Evolutionary conservation across 2,329 filamentous ascomycete species (phyloP).

Genomic region (Calycina herbarum): DNA sequence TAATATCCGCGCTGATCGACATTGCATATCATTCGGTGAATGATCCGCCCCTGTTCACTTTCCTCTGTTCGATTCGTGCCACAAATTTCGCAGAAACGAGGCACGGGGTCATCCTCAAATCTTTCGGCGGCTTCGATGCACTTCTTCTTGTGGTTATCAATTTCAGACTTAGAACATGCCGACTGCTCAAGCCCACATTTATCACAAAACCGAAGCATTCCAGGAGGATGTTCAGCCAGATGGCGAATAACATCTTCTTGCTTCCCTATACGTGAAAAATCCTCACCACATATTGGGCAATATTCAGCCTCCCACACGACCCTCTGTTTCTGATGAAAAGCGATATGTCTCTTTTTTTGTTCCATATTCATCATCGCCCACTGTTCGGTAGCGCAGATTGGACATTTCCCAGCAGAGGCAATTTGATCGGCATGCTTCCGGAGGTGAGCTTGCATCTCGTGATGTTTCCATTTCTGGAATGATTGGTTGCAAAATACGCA

Average conservation of each 20-base stretch:
- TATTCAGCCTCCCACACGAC: slow-evolving; percentile 23
- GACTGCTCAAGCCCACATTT: slow-evolving; percentile 10
- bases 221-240: slow-evolving; percentile 28
- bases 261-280: slow-evolving; percentile 17
- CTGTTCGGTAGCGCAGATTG: slow-evolving; percentile 27
- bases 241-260: slow-evolving; percentile 25
- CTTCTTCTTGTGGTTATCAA: slow-evolving; percentile 8
- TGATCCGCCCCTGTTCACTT: slow-evolving; percentile 4
- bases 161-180: background rate
- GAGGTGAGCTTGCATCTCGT: slow-evolving; percentile 24
- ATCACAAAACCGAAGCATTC: slow-evolving; percentile 29
- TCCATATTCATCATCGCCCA: slow-evolving; percentile 27
- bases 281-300: slow-evolving; percentile 31
- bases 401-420: slow-evolving; percentile 26
- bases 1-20: background rate
- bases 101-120: background rate
- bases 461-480: slow-evolving; percentile 21
- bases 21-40: slow-evolving; percentile 9
- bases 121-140: slow-evolving; percentile 10
- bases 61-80: slow-evolving; percentile 12
- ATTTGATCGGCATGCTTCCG: slow-evolving; percentile 25
- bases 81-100: slow-evolving; percentile 13
- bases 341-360: slow-evolving; percentile 28
- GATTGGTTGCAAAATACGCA: slow-evolving; percentile 27
- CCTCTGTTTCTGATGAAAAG: slow-evolving; percentile 16